Evolutionary conservation across 2,329 filamentous ascomycete species (phyloP), one percentile per base, ranked within the genome.

Genomic region (Ascocoryne sarcoides): DNA sequence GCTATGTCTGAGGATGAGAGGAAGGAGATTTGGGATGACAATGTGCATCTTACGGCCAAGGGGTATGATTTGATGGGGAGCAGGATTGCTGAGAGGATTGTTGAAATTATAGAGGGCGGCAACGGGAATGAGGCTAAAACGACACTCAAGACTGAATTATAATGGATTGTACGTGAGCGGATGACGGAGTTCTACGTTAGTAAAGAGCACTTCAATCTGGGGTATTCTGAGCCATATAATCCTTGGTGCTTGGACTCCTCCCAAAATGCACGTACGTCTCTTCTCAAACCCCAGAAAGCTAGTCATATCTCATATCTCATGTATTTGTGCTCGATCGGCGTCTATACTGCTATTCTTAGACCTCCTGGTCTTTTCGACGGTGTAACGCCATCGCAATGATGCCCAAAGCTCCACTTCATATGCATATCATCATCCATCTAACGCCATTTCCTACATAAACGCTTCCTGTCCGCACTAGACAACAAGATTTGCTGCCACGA

Each of bases 21-120:
- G 16, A 46, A 62, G 2, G 62, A 60, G 42, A 72, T 76, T 51
- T 82, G 76, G 75, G 68, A 76, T 47, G 78, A 83, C 59, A 68
- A 67, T 14, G 48, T 82, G 16, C 78, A 83, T 60, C 64, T 81
- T 8, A 73, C 70, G 0, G 58, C 63, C 0, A 65, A 63, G 5
- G 79, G 79, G 5, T 82, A 83, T 62, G 68, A 79, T 53, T 62
- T 73, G 51, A 75, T 83, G 65, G 79, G 78, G 2, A 63, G 68
- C 29, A 65, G 70, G 42, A 64, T 82, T 36, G 77, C 70, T 34
- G 65, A 69, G 17, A 65, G 62, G 20, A 57, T 82, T 8, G 61
- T 75, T 33, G 62, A 66, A 20, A 60, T 79, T 29, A 50, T 71
- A 28, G 51, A 48, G 38, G 54, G 56, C n/a, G n/a, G n/a, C n/a